phyloP scores from a whole-genome alignment of 2,329 filamentous ascomycete genomes.

The Eutypa lata region DNA sequence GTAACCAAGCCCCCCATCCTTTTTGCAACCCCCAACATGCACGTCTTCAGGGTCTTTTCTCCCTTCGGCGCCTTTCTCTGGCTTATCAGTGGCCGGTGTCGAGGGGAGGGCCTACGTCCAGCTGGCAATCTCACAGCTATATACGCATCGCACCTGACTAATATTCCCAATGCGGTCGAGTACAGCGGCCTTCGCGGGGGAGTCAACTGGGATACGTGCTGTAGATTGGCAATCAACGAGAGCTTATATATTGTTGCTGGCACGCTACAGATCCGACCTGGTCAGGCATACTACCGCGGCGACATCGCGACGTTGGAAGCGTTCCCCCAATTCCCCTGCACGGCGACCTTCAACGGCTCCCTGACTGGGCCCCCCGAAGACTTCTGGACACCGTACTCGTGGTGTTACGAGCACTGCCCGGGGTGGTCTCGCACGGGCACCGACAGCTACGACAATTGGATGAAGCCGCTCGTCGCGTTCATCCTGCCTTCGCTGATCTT shows the following conservation, averaged over 20 bases:
- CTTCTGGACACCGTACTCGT: slow-evolving; percentile 8
- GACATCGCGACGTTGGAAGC: slow-evolving; percentile 5
- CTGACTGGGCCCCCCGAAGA: slow-evolving; percentile 5
- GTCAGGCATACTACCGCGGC: slow-evolving; percentile 7
- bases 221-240: slow-evolving; percentile 7
- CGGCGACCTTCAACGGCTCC: slow-evolving; percentile 6
- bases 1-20: no score
- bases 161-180: no score
- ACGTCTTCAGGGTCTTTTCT: no score
- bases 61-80: no score
- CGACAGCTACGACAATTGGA: slow-evolving; percentile 2
- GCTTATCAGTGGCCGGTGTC: no score
- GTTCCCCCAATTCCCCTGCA: slow-evolving; percentile 7
- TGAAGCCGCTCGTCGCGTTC: slow-evolving; percentile 9
- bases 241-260: slow-evolving; percentile 6
- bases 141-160: no score
- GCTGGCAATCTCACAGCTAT: no score
- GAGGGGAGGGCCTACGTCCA: no score
- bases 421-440: slow-evolving; percentile 5
- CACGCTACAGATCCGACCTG: slow-evolving; percentile 6
- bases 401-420: slow-evolving; percentile 6
- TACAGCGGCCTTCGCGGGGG: slow-evolving; percentile 1
- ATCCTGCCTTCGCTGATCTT: slow-evolving; percentile 9
- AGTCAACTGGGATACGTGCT: slow-evolving; percentile 8
- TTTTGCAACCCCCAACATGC: no score